phyloP scores from a whole-genome alignment of 805 yeast genomes.

The Hanseniaspora nectarophila region DNA sequence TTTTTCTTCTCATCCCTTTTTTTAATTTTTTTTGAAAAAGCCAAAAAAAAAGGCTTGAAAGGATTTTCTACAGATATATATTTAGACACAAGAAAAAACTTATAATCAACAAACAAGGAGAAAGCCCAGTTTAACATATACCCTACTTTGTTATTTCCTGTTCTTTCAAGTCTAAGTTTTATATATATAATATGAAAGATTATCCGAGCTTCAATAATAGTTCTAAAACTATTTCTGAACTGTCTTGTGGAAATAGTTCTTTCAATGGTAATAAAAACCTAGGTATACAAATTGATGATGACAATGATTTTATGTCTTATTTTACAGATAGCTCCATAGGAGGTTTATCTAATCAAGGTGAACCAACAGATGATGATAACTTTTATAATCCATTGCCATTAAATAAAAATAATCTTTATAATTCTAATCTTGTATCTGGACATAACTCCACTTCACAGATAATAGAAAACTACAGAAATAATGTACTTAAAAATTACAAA shows the following conservation, averaged over 20 bases:
- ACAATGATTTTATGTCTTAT: neutral
- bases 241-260: neutral
- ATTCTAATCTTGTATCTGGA: neutral
- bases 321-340: neutral
- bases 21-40: neutral
- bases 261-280: neutral
- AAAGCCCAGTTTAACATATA: too few relatives aligned
- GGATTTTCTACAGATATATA: neutral
- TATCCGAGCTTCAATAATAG: neutral
- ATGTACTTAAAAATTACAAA: neutral
- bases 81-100: neutral
- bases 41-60: too few relatives aligned
- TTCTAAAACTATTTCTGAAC: neutral
- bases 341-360: neutral
- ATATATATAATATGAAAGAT: neutral
- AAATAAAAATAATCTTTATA: conserved; percentile 3
- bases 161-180: too few relatives aligned
- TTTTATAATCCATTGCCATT: conserved; percentile 4
- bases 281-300: neutral
- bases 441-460: neutral
- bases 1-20: neutral
- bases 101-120: too few relatives aligned
- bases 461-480: conserved; percentile 5
- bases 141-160: neutral
- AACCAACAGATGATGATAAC: neutral